Conservation (phyloP, 2,329 filamentous ascomycete species). For the Aspergillus sp. region DNA sequence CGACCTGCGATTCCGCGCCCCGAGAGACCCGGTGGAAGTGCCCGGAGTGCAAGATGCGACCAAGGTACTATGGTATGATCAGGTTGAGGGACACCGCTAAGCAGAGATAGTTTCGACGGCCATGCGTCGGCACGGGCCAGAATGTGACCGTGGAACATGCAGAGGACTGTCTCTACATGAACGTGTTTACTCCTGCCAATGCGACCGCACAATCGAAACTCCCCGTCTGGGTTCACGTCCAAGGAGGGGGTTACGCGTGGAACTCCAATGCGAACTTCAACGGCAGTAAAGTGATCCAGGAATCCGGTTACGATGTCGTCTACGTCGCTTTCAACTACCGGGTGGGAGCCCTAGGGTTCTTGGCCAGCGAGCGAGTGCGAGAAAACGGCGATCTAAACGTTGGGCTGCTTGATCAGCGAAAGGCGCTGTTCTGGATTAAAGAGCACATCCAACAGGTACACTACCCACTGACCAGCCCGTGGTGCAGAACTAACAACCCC, state of each 20-base stretch:
- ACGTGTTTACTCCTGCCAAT: slow-evolving; percentile 31
- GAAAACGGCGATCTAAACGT: slow-evolving; percentile 60
- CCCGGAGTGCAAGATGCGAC: slow-evolving; percentile 49
- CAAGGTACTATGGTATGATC: not conserved
- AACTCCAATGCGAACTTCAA: slow-evolving; percentile 55
- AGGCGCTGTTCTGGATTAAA: slow-evolving; percentile 61
- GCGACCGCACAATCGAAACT: slow-evolving; percentile 46
- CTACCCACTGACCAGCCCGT: too few species aligned
- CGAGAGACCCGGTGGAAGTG: slow-evolving; percentile 53
- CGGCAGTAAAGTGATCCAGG: slow-evolving; percentile 56
- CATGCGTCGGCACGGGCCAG: slow-evolving; percentile 67
- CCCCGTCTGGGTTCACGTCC: slow-evolving; percentile 60
- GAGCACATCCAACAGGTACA: slow-evolving; percentile 49
- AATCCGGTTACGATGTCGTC: slow-evolving; percentile 58
- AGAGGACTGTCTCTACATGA: slow-evolving; percentile 35
- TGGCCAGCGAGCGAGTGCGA: slow-evolving; percentile 57
- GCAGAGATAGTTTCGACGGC: slow-evolving; percentile 25
- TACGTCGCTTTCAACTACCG: slow-evolving; percentile 72
- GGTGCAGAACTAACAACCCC: slow-evolving; percentile 4
- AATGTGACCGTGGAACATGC: slow-evolving; percentile 55
- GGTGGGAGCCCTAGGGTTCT: slow-evolving; percentile 62
- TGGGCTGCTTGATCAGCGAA: slow-evolving; percentile 63
- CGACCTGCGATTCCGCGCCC: slow-evolving; percentile 62
- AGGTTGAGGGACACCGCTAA: not conserved
- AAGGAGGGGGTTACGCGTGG: slow-evolving; percentile 60